A percentile compares a stretch with the other conserved stretches of the same genome.
Evolutionary conservation across 2,329 filamentous ascomycete genomes (phyloP).

Genomic region (Albifimbria verrucaria): DNA sequence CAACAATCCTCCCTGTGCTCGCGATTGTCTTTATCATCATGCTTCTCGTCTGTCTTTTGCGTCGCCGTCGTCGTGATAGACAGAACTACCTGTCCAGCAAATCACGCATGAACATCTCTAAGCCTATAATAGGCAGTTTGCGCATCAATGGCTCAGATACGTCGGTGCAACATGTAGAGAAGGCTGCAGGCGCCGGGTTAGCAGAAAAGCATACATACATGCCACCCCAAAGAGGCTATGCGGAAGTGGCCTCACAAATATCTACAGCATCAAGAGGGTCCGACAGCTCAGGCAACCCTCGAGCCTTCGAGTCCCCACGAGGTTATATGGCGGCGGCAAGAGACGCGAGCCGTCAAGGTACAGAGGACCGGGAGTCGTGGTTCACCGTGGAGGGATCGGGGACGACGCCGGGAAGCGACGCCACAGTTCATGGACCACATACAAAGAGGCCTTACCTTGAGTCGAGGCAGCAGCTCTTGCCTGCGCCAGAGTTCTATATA

Average conservation of each 20-base stretch:
- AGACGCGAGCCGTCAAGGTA: slow-evolving; percentile 15
- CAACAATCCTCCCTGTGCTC: slow-evolving; percentile 41
- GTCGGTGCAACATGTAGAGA: slow-evolving; percentile 18
- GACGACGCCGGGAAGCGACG: slow-evolving; percentile 19
- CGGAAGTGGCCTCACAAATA: slow-evolving; percentile 19
- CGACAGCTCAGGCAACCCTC: slow-evolving; percentile 20
- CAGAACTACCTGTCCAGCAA: slow-evolving; percentile 24
- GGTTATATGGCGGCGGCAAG: slow-evolving; percentile 9
- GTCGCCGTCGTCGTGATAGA: slow-evolving; percentile 25
- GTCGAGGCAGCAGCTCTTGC: slow-evolving; percentile 28
- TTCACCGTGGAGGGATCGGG: slow-evolving; percentile 27
- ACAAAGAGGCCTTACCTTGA: slow-evolving; percentile 24
- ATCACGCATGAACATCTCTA: slow-evolving; percentile 28
- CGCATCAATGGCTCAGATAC: slow-evolving; percentile 21
- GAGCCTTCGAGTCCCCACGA: slow-evolving; percentile 19
- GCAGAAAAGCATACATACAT: slow-evolving; percentile 7
- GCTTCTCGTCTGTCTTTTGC: slow-evolving; percentile 29
- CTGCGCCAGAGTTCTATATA: slow-evolving; percentile 22
- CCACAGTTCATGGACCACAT: slow-evolving; percentile 18
- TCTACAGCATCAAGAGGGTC: slow-evolving; percentile 20
- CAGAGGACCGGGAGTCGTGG: slow-evolving; percentile 29
- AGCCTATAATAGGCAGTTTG: slow-evolving; percentile 25
- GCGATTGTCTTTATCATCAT: slow-evolving; percentile 28
- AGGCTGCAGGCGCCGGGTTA: slow-evolving; percentile 6
- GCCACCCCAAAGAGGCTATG: slow-evolving; percentile 14